Evolutionary conservation across 805 yeast species (phyloP), one percentile per base, ranked within the genome.

Genomic region (Cyberlindnera euphorbiiphila): DNA sequence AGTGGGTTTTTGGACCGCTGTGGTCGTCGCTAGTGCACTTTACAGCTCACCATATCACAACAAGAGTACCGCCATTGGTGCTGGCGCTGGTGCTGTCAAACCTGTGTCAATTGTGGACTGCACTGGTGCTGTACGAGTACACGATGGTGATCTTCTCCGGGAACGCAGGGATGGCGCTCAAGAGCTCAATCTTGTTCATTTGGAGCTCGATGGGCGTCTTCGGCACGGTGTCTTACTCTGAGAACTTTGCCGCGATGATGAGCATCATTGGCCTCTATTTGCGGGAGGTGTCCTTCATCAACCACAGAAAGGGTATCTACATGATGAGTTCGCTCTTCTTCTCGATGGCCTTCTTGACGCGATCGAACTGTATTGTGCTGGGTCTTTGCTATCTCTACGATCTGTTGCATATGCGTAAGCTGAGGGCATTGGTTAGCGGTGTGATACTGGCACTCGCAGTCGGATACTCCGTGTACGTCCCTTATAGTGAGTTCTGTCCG

Each of bases 151-250:
- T 58, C 11, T 66, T 71, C 30, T 45, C 37, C 3, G 40, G 39
- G 6, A 18, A 45, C 23, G 20, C 41, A 4, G 34, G 42, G 6
- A 50, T 51, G n/a, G 60, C 75, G 2, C 35, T 56, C 12, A 54
- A 56, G 25, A 52, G 72, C 0, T 61, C 78, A 1, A 33, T 70
- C 4, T 50, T 83, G 12, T 80, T 73, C 43, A 57, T 78, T 1
- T 41, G 82, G n/a, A 76, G 83, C 14, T 87, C 95, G 3, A 88
- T 86, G 1, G 95, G 95, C 1, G 71, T 87, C 0, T 91, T 88
- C 53, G 64, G 85, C 27, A 68, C 82, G 0, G 72, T 79, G 1
- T 76, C 85, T 3, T 91, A 89, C 57, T 69, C 94, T 0, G 98
- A 91, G 60, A 74, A 87, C 15, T 48, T 74, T 13, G 78, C 87